These are phyloP conservation scores for Arabis hirsuta DNA, from an alignment of 345 rosid genomes.

Conservation along the genomic window DNA sequence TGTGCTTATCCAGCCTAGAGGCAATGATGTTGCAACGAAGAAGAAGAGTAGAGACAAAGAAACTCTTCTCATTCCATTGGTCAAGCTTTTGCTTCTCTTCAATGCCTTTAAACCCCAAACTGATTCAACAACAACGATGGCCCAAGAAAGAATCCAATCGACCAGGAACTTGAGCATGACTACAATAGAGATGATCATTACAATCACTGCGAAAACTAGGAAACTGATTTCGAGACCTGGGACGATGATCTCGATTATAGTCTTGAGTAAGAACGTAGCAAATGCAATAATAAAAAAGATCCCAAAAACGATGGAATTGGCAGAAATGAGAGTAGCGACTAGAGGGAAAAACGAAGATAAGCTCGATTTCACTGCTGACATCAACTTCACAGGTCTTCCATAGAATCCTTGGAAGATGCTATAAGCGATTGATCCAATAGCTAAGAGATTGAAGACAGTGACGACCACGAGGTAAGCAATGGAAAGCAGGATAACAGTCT, in stretches of 20 bases:
- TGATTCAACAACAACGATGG: conserved; percentile 70
- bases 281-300: conserved; percentile 39
- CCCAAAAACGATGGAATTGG: conserved; percentile 39
- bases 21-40: conserved; percentile 36
- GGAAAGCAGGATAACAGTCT: conserved; percentile 22
- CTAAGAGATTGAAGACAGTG: conserved; percentile 49
- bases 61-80: conserved; percentile 57
- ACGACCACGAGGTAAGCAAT: conserved; percentile 43
- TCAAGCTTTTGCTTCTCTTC: conserved; percentile 56
- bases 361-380: conserved; percentile 63
- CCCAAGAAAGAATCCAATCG: conserved; percentile 57
- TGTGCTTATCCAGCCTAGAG: conserved; percentile 44
- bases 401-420: conserved; percentile 76
- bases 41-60: conserved; percentile 46
- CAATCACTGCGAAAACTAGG: conserved; percentile 20
- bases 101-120: conserved; percentile 69
- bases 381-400: conserved; percentile 78
- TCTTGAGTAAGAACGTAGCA: conserved; percentile 34
- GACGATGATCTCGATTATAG: conserved; percentile 34
- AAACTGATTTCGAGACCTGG: conserved; percentile 37
- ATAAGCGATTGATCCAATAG: conserved; percentile 65
- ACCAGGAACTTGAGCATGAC: conserved; percentile 47
- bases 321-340: conserved; percentile 43
- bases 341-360: conserved; percentile 62
- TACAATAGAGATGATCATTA: conserved; percentile 18